A percentile compares a stretch with the other conserved stretches of the same genome.
phyloP scores from a whole-genome alignment of 345 rosid genomes.

The Citrus sp. region DNA sequence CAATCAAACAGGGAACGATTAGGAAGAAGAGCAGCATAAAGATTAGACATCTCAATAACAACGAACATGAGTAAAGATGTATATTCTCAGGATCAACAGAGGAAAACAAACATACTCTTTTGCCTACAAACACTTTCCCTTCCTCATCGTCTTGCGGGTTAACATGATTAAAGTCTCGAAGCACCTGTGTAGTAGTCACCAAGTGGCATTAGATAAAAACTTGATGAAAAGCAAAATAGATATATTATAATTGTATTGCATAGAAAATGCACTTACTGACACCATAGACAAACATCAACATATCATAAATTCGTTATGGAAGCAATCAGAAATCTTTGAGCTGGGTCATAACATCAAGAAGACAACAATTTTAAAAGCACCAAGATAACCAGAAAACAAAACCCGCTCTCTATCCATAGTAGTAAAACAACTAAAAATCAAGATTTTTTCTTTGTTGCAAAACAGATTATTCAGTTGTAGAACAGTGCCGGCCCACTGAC shows the following conservation, averaged over 20 bases:
- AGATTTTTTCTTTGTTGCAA: background rate
- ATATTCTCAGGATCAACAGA: background rate
- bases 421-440: background rate
- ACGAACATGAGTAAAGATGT: background rate
- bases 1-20: conserved; percentile 6
- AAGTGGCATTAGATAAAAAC: conserved; percentile 11
- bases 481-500: background rate
- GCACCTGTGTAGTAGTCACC: conserved; percentile 49
- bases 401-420: background rate
- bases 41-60: background rate
- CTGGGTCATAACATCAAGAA: background rate
- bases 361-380: background rate
- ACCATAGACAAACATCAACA: background rate
- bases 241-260: background rate
- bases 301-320: background rate
- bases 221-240: background rate
- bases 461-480: background rate
- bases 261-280: background rate
- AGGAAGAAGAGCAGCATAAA: conserved; percentile 2
- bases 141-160: conserved; percentile 96
- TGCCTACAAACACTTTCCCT: conserved; percentile 70
- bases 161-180: conserved; percentile 96
- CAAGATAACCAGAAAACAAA: background rate
- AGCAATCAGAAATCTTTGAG: background rate
- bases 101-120: conserved; percentile 50